phyloP scores from a whole-genome alignment of 352 stramenopile species.

The Phytophthora kernoviae region DNA sequence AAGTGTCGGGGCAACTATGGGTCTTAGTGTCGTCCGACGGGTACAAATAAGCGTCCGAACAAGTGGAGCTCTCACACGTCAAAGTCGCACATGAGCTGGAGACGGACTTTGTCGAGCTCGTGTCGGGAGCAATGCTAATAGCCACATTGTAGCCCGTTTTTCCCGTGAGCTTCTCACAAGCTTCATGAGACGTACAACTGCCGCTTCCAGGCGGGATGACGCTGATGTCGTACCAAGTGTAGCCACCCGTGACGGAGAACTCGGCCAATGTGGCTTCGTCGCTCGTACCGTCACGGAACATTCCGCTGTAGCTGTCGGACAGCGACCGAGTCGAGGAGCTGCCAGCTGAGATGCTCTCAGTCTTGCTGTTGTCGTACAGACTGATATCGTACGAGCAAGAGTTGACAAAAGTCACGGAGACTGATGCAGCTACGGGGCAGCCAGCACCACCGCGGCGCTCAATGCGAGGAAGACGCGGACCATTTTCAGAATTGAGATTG shows the following conservation, averaged over 20 bases:
- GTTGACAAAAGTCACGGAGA: constrained; percentile 60
- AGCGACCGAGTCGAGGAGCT: constrained; percentile 39
- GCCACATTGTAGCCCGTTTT: constrained; percentile 63
- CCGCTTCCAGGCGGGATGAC: constrained; percentile 55
- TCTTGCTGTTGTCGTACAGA: constrained; percentile 63
- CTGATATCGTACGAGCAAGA: constrained; percentile 45
- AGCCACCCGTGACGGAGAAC: constrained; percentile 42
- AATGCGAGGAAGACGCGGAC: constrained; percentile 53
- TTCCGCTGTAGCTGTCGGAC: constrained; percentile 43
- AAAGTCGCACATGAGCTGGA: constrained; percentile 31
- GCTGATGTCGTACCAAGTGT: constrained; percentile 66
- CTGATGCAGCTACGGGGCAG: constrained; percentile 36
- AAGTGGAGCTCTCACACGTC: constrained; percentile 36
- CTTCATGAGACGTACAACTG: constrained; percentile 45
- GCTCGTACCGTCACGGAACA: constrained; percentile 56
- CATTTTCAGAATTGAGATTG: constrained; percentile 21
- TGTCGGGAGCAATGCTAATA: constrained; percentile 43
- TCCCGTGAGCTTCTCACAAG: constrained; percentile 50
- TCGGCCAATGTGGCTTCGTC: constrained; percentile 57
- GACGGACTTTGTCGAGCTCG: constrained; percentile 20
- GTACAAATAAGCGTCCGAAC: constrained; percentile 53
- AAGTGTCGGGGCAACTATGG: constrained; percentile 43
- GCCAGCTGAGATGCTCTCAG: constrained; percentile 43
- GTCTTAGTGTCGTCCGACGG: constrained; percentile 57
- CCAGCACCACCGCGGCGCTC: constrained; percentile 31